Evolutionary conservation across 257 asterid species (phyloP), one percentile per base, ranked within the genome.

Genomic region (Petunia secreta): DNA sequence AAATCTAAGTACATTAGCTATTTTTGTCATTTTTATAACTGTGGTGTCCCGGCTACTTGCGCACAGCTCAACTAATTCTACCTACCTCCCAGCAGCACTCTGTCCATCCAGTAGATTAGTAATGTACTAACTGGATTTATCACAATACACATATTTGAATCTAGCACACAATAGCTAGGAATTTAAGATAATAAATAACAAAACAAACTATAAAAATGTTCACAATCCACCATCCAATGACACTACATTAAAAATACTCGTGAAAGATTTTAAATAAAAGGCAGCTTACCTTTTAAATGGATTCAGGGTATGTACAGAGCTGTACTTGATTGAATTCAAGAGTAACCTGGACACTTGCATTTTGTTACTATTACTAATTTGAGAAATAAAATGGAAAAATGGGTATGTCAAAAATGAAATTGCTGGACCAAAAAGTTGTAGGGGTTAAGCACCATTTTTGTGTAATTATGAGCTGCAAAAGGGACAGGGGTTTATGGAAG

Each of bases 301-400:
- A 73, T 48, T 34, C 4, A 48, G 44, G 60, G 44, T 11, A 43
- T 25, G 60, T 10, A 48, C 34, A 71, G 77, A 71, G 58, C 60
- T 59, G 16, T 73, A 6, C 46, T 50, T 73, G 25, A 73, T 34
- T 73, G 78, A 73, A 50, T 50, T 73, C 39, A 73, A 73, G 46
- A 50, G 63, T 34, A 6, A 73, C 78, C 63, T 73, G 62, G 43
- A 50, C 7, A 73, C 46, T 50, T 36, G 78, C 78, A 73, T 73
- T 36, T 63, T 73, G 25, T 60, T 36, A 63, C 37, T 36, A 37
- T 43, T 34, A 36, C 46, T 34, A 73, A 73, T 46, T 73, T 50
- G 46, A 71, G 11, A 71, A 71, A 25, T 13, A 39, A 71, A 71
- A 3, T 57, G 5, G 5, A 73, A 67, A 73, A 73, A 1, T 73